These are phyloP conservation scores for Septoria linicola DNA, from an alignment of 2,329 filamentous ascomycete species.

Conservation along the genomic window DNA sequence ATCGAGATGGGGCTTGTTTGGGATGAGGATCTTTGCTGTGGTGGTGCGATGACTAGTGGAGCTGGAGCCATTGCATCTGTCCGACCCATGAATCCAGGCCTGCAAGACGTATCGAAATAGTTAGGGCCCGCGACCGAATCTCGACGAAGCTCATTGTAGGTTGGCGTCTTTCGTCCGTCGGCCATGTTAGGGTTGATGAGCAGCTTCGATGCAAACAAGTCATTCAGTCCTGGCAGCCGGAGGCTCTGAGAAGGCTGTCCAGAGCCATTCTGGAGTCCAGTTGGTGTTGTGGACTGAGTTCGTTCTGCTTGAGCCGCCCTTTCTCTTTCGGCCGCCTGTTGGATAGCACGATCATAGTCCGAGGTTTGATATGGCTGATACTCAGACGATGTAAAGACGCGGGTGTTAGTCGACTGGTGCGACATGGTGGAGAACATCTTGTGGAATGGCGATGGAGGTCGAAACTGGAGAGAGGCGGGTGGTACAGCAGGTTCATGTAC, in stretches of 20 bases:
- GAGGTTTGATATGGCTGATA: slow-evolving; percentile 14
- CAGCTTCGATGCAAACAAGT: slow-evolving; percentile 18
- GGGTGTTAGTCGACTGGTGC: background rate
- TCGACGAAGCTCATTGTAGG: slow-evolving; percentile 1
- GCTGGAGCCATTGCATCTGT: background rate
- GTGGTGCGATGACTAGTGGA: background rate
- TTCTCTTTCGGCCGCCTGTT: slow-evolving; percentile 6
- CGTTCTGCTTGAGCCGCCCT: background rate
- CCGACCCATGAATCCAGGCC: background rate
- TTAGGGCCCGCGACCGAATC: slow-evolving; percentile 1
- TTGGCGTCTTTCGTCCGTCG: background rate
- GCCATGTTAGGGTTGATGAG: slow-evolving; percentile 13
- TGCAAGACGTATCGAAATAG: background rate
- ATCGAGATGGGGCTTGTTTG: slow-evolving; percentile 7
- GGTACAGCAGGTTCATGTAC: slow-evolving; percentile 11
- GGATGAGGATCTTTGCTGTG: background rate
- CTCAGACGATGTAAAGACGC: background rate
- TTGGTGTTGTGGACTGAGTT: background rate
- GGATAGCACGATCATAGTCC: slow-evolving; percentile 11
- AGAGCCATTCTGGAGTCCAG: background rate
- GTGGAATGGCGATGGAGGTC: background rate
- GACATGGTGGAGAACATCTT: slow-evolving; percentile 2
- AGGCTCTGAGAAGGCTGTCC: background rate
- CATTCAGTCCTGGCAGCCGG: slow-evolving; percentile 16
- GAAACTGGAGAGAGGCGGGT: background rate